phyloP scores from a whole-genome alignment of 768 basidiomycete genomes.

The Dentipellis sp. region DNA sequence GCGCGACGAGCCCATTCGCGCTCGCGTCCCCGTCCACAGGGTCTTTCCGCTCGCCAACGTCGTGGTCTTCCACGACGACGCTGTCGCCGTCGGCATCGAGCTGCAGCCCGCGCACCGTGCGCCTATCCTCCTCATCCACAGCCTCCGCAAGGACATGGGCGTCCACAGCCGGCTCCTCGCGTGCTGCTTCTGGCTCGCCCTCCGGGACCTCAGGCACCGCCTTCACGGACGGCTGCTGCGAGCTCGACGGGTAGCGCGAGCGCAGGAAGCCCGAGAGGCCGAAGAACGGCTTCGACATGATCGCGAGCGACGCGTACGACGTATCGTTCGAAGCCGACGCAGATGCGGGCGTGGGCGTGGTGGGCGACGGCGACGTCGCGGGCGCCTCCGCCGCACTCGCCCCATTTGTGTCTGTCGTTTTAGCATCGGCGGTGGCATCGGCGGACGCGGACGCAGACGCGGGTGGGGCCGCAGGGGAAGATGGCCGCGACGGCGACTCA shows the following conservation, averaged over 20 bases:
- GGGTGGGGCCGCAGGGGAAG: neutral
- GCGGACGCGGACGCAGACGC: neutral
- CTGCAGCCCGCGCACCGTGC: constrained; percentile 26
- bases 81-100: constrained; percentile 4
- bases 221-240: constrained; percentile 17
- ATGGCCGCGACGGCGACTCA: neutral
- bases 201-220: constrained; percentile 15
- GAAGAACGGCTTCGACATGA: constrained; percentile 36
- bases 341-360: constrained; percentile 35
- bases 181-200: constrained; percentile 11
- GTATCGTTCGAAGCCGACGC: neutral
- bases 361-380: constrained; percentile 34
- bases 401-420: neutral
- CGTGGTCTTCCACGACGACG: neutral
- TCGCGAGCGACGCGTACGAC: constrained; percentile 6
- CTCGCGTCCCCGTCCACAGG: neutral
- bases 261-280: constrained; percentile 52
- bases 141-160: constrained; percentile 21
- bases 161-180: constrained; percentile 13
- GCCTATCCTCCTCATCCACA: constrained; percentile 28
- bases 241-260: constrained; percentile 45
- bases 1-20: neutral
- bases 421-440: neutral
- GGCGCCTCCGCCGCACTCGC: constrained; percentile 19
- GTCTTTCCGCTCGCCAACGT: constrained; percentile 2